Conservation (phyloP, 148 eudicot species). For the Linanthus parryae region DNA sequence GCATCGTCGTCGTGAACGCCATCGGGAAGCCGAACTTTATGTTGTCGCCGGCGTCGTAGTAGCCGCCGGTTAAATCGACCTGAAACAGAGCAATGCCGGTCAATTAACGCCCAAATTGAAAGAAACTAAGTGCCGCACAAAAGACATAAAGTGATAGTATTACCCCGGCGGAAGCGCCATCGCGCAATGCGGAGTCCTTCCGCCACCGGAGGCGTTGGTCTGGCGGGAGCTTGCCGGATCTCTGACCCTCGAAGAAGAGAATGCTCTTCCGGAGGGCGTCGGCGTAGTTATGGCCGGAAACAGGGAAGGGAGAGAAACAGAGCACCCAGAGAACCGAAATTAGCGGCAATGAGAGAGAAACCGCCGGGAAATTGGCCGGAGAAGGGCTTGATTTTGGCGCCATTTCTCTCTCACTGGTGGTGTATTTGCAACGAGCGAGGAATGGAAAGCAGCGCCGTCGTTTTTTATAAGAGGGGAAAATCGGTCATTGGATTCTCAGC, state of each 20-base stretch:
- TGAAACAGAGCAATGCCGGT: no score
- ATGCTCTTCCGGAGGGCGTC: conserved; percentile 83
- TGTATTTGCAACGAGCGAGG: conserved; percentile 3
- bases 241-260: conserved; percentile 93
- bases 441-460: neutral
- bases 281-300: conserved; percentile 46
- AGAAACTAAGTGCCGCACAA: neutral
- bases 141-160: neutral
- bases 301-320: neutral
- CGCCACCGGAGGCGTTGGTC: conserved; percentile 94
- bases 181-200: conserved; percentile 74
- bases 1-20: conserved; percentile 83
- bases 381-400: conserved; percentile 32
- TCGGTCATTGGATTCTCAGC: conserved; percentile 14
- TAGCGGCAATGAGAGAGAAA: conserved; percentile 12
- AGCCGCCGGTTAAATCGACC: conserved; percentile 86
- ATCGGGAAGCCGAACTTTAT: conserved; percentile 92
- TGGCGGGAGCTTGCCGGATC: conserved; percentile 82
- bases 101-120: no score
- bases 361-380: conserved; percentile 12
- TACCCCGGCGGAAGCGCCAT: conserved; percentile 78
- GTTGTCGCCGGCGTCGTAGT: conserved; percentile 98
- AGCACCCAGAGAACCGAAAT: conserved; percentile 12
- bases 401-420: conserved; percentile 14
- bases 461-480: conserved; percentile 9